phyloP scores from a whole-genome alignment of 352 stramenopile genomes.

The Globisporangium echinulatum region DNA sequence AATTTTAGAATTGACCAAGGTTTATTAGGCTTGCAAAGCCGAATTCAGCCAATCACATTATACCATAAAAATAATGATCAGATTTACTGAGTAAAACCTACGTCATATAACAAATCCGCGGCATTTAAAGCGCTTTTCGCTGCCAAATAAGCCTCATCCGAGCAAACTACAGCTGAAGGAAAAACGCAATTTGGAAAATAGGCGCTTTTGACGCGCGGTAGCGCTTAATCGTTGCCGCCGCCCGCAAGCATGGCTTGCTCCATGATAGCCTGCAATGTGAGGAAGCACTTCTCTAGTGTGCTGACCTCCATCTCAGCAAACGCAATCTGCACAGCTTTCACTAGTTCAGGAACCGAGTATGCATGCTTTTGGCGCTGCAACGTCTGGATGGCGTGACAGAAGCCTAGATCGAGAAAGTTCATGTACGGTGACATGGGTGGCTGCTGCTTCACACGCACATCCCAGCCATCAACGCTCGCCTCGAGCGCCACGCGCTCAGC shows the following conservation, averaged over 20 bases:
- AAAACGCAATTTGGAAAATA: neutral
- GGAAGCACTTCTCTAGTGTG: constrained; percentile 1
- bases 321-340: neutral
- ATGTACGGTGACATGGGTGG: neutral
- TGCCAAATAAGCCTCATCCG: too few relatives aligned
- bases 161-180: neutral
- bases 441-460: neutral
- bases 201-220: neutral
- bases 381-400: neutral
- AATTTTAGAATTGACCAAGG: too few relatives aligned
- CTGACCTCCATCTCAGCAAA: neutral
- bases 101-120: too few relatives aligned
- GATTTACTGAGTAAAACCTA: too few relatives aligned
- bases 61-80: too few relatives aligned
- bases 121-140: too few relatives aligned
- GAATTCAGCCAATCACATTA: too few relatives aligned
- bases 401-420: neutral
- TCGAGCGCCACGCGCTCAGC: neutral
- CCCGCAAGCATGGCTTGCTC: neutral
- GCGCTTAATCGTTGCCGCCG: neutral
- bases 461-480: neutral
- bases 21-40: too few relatives aligned
- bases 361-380: neutral
- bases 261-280: neutral
- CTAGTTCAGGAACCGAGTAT: neutral